Evolutionary conservation across 176 grass and related monocot genomes (phyloP).

Genomic region (Eleusine coracana): DNA sequence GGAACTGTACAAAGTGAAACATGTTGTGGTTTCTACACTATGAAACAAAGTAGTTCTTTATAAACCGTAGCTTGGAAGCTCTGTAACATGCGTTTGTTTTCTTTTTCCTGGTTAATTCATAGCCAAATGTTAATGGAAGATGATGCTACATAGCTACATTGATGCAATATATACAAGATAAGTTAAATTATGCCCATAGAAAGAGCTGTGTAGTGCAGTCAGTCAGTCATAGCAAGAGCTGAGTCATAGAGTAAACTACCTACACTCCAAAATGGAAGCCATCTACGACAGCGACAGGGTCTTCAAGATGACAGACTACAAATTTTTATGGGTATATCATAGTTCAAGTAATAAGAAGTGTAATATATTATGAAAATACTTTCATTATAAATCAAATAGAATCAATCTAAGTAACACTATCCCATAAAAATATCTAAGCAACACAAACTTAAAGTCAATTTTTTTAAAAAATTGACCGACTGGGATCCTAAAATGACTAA

Average conservation of each 20-base stretch:
- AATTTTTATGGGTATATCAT: not conserved
- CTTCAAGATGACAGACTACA: not conserved
- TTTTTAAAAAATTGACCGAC: not conserved
- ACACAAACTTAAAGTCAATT: not conserved
- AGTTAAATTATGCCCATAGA: constrained; percentile 2
- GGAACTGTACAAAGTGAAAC: not conserved
- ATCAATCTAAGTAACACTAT: not conserved
- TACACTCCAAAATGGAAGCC: not conserved
- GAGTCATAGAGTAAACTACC: not conserved
- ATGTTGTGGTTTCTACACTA: constrained; percentile 12
- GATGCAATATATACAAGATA: constrained; percentile 14
- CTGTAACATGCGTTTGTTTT: not conserved
- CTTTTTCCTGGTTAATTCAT: constrained; percentile 28
- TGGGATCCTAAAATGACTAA: not conserved
- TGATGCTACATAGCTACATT: constrained; percentile 14
- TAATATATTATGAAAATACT: not conserved
- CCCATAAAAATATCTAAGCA: too few relatives aligned
- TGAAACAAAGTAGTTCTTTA: not conserved
- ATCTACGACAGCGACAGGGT: not conserved
- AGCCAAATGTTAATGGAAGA: not conserved
- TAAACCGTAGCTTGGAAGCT: not conserved
- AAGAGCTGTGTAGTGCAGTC: constrained; percentile 18
- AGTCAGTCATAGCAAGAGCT: not conserved
- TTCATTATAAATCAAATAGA: not conserved
- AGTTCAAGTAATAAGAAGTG: not conserved